Evolutionary conservation across 306 rosid species (phyloP).

Genomic region (Inga laurina): DNA sequence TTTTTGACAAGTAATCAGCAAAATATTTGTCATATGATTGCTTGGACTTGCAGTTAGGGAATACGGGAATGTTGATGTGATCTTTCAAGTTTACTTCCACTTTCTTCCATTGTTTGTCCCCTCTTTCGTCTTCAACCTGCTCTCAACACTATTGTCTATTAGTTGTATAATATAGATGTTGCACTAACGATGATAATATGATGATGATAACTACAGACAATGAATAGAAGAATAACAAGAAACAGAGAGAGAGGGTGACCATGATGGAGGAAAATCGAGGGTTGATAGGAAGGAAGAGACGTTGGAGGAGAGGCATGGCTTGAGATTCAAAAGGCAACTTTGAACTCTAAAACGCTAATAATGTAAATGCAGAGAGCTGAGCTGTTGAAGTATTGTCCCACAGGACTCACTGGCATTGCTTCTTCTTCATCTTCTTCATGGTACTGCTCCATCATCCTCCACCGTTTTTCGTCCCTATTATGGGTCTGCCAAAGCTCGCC

Average conservation of each 20-base stretch:
- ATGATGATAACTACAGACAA: too few relatives aligned
- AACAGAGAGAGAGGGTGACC: constrained; percentile 30
- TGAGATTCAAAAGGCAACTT: constrained; percentile 40
- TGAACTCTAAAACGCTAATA: constrained; percentile 51
- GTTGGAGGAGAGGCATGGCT: constrained; percentile 29
- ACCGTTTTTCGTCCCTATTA: not conserved
- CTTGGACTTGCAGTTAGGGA: constrained; percentile 25
- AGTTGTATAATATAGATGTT: not conserved
- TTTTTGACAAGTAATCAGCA: constrained; percentile 43
- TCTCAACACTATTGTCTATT: not conserved
- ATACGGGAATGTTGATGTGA: constrained; percentile 42
- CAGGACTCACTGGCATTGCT: constrained; percentile 60
- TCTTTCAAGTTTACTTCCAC: constrained; percentile 50
- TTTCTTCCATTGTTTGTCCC: constrained; percentile 54
- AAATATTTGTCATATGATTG: constrained; percentile 38
- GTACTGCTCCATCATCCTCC: constrained; percentile 4
- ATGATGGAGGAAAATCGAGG: constrained; percentile 63
- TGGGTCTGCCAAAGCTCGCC: too few relatives aligned
- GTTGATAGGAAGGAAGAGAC: constrained; percentile 52
- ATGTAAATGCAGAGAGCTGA: constrained; percentile 39
- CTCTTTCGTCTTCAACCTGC: constrained; percentile 43
- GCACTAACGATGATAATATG: not conserved
- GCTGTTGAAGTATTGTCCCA: constrained; percentile 57
- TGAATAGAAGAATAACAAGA: not conserved
- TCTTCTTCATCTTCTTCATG: constrained; percentile 19